Evolutionary conservation across 2,329 filamentous ascomycete genomes (phyloP).

Genomic region (Apiospora aurea): DNA sequence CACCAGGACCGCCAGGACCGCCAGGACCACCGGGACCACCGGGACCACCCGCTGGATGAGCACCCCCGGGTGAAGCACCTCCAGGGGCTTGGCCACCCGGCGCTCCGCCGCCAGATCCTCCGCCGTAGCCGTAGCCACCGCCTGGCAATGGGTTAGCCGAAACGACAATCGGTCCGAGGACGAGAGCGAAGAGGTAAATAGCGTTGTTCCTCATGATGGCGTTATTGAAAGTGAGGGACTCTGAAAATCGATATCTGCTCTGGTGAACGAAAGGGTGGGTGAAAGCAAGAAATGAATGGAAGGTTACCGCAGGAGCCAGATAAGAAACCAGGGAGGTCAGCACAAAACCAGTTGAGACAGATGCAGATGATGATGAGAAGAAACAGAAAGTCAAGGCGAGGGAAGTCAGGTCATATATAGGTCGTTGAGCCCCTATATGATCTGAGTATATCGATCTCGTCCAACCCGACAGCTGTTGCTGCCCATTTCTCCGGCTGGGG

Average conservation of each 20-base stretch:
- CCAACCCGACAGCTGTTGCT: background rate
- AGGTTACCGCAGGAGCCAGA: background rate
- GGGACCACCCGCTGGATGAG: background rate
- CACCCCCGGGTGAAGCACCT: background rate
- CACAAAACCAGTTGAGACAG: background rate
- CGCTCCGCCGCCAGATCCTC: background rate
- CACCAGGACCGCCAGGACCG: background rate
- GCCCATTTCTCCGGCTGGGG: background rate
- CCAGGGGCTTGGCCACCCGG: background rate
- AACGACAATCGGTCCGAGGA: background rate
- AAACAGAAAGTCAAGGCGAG: background rate
- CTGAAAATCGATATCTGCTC: background rate
- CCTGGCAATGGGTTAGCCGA: background rate
- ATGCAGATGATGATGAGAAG: background rate
- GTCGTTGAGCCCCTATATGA: background rate
- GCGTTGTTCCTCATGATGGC: background rate
- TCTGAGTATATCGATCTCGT: background rate
- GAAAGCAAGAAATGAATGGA: background rate
- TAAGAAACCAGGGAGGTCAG: background rate
- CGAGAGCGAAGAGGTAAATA: slow-evolving; percentile 8
- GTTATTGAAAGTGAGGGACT: background rate
- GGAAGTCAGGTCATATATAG: background rate
- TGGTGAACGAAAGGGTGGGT: background rate
- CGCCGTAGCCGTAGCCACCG: background rate
- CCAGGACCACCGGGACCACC: background rate